These are phyloP conservation scores for Aspergillus sergii DNA, from an alignment of 2,329 filamentous ascomycete genomes.

Conservation along the genomic window DNA sequence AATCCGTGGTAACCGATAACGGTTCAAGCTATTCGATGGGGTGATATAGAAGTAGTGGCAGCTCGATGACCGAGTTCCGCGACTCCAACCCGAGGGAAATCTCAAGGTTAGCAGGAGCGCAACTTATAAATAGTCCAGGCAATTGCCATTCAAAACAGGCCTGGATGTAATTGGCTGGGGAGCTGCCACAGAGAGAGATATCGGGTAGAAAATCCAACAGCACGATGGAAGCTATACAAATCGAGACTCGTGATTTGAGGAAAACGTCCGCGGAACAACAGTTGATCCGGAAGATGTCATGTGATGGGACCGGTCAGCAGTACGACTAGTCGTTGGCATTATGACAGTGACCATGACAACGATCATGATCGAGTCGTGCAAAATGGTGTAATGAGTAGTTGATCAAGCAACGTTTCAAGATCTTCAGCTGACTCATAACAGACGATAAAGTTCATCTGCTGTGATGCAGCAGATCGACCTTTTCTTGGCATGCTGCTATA, in stretches of 20 bases:
- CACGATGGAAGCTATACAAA: constrained; percentile 7
- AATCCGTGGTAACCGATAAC: neutral
- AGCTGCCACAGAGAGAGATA: constrained; percentile 1
- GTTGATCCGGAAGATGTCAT: constrained; percentile 5
- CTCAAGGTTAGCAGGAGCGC: neutral
- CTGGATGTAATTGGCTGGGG: constrained; percentile 4
- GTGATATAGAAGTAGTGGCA: neutral
- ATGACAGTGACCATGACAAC: neutral
- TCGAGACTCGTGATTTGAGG: constrained; percentile 9
- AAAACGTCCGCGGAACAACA: constrained; percentile 1
- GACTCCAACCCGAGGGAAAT: neutral
- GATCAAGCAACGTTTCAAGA: neutral
- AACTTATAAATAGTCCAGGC: constrained; percentile 1
- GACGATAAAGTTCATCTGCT: constrained; percentile 48
- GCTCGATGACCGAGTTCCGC: neutral
- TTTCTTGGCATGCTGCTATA: neutral
- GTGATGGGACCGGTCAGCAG: neutral
- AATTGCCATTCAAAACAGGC: constrained; percentile 13
- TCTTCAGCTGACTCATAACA: constrained; percentile 44
- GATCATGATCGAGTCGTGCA: neutral
- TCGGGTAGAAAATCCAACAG: neutral
- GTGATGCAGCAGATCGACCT: constrained; percentile 7
- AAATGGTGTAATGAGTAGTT: neutral
- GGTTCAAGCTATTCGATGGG: neutral
- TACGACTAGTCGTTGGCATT: neutral